Percentiles rank a stretch among this genome's conserved stretches.
Conservation (phyloP, 208 protist species). For the Endotrypanum monterogeii region DNA sequence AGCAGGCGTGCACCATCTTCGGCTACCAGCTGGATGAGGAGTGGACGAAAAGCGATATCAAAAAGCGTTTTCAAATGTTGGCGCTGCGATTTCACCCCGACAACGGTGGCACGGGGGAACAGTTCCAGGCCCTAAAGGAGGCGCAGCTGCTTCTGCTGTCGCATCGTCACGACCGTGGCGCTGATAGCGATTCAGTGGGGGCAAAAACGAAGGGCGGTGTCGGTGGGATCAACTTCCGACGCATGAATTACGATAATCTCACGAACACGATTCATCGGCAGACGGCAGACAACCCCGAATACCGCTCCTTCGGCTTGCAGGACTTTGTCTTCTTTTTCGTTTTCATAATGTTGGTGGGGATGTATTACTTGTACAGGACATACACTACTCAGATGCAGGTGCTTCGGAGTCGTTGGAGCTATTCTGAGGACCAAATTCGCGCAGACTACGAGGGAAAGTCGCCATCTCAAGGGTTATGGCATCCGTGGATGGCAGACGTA, state of each 20-base stretch:
- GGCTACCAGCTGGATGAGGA: conserved; percentile 83
- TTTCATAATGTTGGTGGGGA: conserved; percentile 38
- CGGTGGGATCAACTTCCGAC: conserved; percentile 66
- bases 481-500: conserved; percentile 76
- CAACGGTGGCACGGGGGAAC: conserved; percentile 76
- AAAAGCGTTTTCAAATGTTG: conserved; percentile 79
- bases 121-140: conserved; percentile 83
- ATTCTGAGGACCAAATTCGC: conserved; percentile 64
- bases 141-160: conserved; percentile 83
- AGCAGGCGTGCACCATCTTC: conserved; percentile 89
- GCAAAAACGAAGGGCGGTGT: conserved; percentile 16
- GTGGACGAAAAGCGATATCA: conserved; percentile 73
- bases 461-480: conserved; percentile 49
- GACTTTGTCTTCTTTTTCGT: conserved; percentile 76
- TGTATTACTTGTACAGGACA: conserved; percentile 73
- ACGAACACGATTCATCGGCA: conserved; percentile 84
- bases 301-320: conserved; percentile 66
- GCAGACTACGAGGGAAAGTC: conserved; percentile 35
- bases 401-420: conserved; percentile 73
- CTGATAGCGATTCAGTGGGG: conserved; percentile 14
- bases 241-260: conserved; percentile 81
- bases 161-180: conserved; percentile 66
- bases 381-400: conserved; percentile 69
- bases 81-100: conserved; percentile 83
- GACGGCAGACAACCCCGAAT: conserved; percentile 65